Evolutionary conservation across 495 filamentous ascomycete species (phyloP).

Genomic region (Hypoxylon fragiforme): DNA sequence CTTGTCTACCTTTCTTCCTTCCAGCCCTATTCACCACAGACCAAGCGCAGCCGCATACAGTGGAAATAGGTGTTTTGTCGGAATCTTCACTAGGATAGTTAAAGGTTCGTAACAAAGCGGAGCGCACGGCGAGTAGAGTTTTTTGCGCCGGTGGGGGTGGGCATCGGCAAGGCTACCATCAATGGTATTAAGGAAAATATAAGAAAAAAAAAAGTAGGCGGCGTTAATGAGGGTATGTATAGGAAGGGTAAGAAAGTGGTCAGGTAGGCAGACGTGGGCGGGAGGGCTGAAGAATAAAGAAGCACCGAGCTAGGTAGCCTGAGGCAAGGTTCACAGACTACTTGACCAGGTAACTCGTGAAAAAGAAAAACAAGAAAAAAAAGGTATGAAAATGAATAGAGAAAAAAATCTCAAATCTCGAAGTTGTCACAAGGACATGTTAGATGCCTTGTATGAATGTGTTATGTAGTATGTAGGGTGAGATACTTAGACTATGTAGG

Average conservation of each 20-base stretch:
- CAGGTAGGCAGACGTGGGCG: slow-evolving; percentile 4
- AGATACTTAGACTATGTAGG: neutral
- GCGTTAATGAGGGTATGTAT: neutral
- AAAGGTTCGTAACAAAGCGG: slow-evolving; percentile 25
- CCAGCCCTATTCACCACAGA: slow-evolving; percentile 6
- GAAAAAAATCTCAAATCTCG: slow-evolving; percentile 16
- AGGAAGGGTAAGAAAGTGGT: no score
- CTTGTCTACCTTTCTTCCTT: slow-evolving; percentile 14
- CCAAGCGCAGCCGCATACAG: slow-evolving; percentile 26
- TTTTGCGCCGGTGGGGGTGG: slow-evolving; percentile 6
- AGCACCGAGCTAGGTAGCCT: neutral
- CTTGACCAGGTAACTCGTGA: neutral
- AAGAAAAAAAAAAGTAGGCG: neutral
- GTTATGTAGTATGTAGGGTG: neutral
- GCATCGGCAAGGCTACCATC: slow-evolving; percentile 11
- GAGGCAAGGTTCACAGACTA: neutral
- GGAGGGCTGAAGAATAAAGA: neutral
- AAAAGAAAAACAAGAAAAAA: neutral
- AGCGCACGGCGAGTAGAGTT: slow-evolving; percentile 1
- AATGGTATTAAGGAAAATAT: slow-evolving; percentile 4
- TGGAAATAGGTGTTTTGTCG: slow-evolving; percentile 1
- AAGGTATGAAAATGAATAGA: slow-evolving; percentile 1
- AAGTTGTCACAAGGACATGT: slow-evolving; percentile 33
- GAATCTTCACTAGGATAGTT: neutral
- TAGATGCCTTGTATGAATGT: slow-evolving; percentile 16